Evolutionary conservation across 169 alveolate genomes (phyloP).

Genomic region (Plasmodium malariae): DNA sequence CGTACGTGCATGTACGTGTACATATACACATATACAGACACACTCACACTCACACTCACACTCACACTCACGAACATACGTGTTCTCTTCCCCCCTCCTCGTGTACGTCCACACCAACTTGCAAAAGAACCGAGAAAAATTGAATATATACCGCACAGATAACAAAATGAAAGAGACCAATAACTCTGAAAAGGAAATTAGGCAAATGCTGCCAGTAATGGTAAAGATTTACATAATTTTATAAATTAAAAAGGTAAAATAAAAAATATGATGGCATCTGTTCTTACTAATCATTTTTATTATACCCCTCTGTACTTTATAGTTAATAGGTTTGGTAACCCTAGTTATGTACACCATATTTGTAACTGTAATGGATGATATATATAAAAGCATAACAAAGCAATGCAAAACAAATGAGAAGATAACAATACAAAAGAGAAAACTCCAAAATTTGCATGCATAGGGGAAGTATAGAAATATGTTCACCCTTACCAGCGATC

Average conservation of each 20-base stretch:
- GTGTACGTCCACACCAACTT: background rate
- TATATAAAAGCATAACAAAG: background rate
- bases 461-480: no score
- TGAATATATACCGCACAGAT: no score
- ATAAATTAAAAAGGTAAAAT: background rate
- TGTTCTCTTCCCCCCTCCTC: background rate
- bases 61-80: background rate
- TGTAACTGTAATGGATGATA: conserved; percentile 23
- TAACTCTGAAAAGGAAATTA: conserved; percentile 14
- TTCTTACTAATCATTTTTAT: no score
- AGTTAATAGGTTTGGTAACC: conserved; percentile 60
- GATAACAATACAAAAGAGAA: no score
- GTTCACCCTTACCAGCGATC: no score
- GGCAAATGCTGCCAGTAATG: conserved; percentile 66
- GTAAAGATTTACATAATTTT: background rate
- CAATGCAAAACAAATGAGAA: background rate
- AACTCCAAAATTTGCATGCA: background rate
- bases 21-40: background rate
- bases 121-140: no score
- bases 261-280: no score
- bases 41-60: background rate
- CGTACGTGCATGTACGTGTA: no score
- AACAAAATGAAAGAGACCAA: conserved; percentile 21
- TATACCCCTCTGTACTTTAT: no score
- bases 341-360: conserved; percentile 64